Base-by-base conservation (phyloP, 1,139 yeast genomes). In the Kodamaea ohmeri region DNA sequence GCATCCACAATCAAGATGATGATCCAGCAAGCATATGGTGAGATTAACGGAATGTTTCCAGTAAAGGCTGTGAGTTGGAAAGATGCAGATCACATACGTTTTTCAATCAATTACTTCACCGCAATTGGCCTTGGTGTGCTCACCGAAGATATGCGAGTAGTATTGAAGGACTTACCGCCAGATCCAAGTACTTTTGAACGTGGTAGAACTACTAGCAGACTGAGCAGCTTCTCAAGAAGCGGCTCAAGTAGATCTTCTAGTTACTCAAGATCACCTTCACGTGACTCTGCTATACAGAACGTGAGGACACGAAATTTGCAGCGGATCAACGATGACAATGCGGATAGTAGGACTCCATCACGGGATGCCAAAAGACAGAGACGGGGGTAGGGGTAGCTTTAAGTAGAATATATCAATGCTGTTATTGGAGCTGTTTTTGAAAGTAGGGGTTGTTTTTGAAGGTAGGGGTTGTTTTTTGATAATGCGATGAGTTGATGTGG, bases 41-140 rank as follows among this genome's bases (percentile, higher is more conserved):
- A 54, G 29, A 51, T 83, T 20, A 47, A 52, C 13, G 82, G 83
- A 4, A 55, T 79, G 40, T 63, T 80, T 66, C 83, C 66, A 30
- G 63, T 55, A 42, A 55, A 47, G 34, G 60, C 46, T 42, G 61
- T 45, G 53, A 64, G 50, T 67, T 78, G 25, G 66, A 63, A 36
- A 16, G 71, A 73, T 46, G 66, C 74, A 0, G 87, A 83, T n/a
- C 70, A 80, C 41, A 63, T 82, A 9, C 65, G 94, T 42, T 92
- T 89, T 56, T 76, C 95, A 2, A 88, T 90, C 55, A 92, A 92
- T 54, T 92, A 74, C 56, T 92, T 90, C 61, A 90, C 97, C 0
- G 96, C 97, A 1, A 88, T 92, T 48, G 95, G 95, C 0, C 59
- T 90, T 38, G 97, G 97, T 35, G 72, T 75, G 2, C 56, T 92